A percentile compares a stretch with the other conserved stretches of the same genome.
These are phyloP conservation scores for Cubamyces lactineus DNA, from an alignment of 768 basidiomycete species.

Conservation along the genomic window DNA sequence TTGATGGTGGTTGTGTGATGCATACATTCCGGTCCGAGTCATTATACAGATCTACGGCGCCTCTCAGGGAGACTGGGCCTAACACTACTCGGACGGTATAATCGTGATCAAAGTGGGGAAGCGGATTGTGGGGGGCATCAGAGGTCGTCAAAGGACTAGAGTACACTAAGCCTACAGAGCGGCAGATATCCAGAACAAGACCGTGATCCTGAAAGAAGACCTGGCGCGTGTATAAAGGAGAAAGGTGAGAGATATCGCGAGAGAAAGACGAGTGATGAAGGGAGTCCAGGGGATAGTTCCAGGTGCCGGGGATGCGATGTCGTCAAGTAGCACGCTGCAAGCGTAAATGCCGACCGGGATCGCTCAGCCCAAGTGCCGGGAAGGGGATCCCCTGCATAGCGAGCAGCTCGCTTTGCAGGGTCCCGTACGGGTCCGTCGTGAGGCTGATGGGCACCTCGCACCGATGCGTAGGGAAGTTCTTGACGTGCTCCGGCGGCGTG, in stretches of 20 bases:
- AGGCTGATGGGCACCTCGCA: slow-evolving; percentile 42
- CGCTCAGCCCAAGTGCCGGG: slow-evolving; percentile 44
- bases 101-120: not conserved
- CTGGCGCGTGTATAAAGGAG: not conserved
- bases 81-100: not conserved
- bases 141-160: slow-evolving; percentile 4
- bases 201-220: not conserved
- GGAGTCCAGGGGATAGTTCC: not conserved
- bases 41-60: slow-evolving; percentile 2
- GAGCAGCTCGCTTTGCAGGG: slow-evolving; percentile 41
- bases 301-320: not conserved
- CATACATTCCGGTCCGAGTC: not conserved
- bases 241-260: not conserved
- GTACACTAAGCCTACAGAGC: slow-evolving; percentile 3
- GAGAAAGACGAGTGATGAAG: not conserved
- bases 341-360: slow-evolving; percentile 18
- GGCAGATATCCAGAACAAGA: not conserved
- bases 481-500: slow-evolving; percentile 34
- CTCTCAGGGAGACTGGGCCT: not conserved
- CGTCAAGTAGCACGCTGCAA: not conserved
- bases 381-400: slow-evolving; percentile 42
- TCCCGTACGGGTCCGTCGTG: slow-evolving; percentile 45
- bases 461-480: slow-evolving; percentile 41
- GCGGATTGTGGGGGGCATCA: not conserved
- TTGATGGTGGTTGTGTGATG: not conserved